Evolutionary conservation across 371 early-diverging fungal species (phyloP), one percentile per base, ranked within the genome.

Genomic region (Furculomyces boomerangus): DNA sequence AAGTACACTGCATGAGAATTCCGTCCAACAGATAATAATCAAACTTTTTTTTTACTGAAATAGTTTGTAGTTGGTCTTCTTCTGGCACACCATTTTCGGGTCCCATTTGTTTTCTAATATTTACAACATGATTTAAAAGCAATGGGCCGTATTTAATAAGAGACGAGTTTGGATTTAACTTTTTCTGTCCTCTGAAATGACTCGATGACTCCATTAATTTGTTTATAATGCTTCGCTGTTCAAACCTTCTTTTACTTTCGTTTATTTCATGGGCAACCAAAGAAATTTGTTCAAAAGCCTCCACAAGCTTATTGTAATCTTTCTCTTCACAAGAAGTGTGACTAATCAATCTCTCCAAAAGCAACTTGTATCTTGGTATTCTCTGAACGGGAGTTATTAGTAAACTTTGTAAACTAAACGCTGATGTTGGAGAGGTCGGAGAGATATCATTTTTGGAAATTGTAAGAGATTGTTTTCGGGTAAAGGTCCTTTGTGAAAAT

Each of bases 301-400:
- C 30, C 25, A 58, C 63, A 30, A 87, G 69, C 18, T 64, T 60
- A 28, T 62, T 64, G 40, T 75, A 71, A 60, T 87, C 88, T 2
- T 76, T 71, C 57, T 86, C 84, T 26, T 58, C 64, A 2, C 50
- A 48, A 16, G 74, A 73, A 0, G 86, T 84, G 63, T 72, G 64
- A 51, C 69, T 66, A 1, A 81, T 65, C 22, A 89, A 59, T 40
- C 81, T 77, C 30, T 77, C 72, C n/a, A 86, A 70, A 25, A 89
- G 70, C 58, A 89, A 54, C 58, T 72, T 73, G 65, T 86, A 88
- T 40, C 88, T 79, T 1, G 84, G 86, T 45, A 89, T 73, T 2
- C 90, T 76, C 62, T 89, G 90, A 1, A 89, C 76, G 0, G 90
- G 90, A 39, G 86, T 64, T 22, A 88, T 73, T 53, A 89, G 64